Base-by-base conservation (phyloP, 2,329 filamentous ascomycete species). In the Penicillium verrucosum region DNA sequence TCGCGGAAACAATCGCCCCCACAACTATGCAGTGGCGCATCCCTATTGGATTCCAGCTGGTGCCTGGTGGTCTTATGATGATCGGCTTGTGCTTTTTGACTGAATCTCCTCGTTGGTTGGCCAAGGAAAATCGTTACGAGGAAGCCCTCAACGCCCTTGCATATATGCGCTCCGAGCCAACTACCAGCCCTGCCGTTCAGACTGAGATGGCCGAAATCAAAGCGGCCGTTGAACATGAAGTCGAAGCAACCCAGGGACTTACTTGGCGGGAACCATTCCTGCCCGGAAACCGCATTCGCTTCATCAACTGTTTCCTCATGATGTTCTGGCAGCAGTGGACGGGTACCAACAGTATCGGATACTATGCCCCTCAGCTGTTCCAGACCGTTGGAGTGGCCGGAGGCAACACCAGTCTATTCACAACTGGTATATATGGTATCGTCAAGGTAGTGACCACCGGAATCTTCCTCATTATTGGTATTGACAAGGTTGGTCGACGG, bases 301-400 rank as follows among this genome's bases (percentile, higher is more conserved):
- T 87, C 27, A 83, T 90, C 56, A 80, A 89, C 41, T 88, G 88
- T 65, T 86, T 85, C 36, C 79, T 90, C 40, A 88, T 90, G 78
- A 89, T 89, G 87, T 89, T 90, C 85, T 46, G 43, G 43, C 88
- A 90, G 75, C 87, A 89, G 74, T 71, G 84, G 85, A 92, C 89
- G 32, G 90, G 91, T 78, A 89, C 95, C 77, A 96, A 96, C 82
- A 95, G 93, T 77, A 90, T 94, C 81, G 93, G 62, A 46, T 57
- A 61, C 55, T 34, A 40, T n/a, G 32, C 21, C 4, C 23, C 16
- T 6, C n/a, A 38, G 21, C 11, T 44, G 4, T 37, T 96, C 78
- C 77, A 89, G 76, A 85, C 86, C 18, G 86, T 89, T 27, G 88
- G 88, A 63, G 87, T 89, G 66, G 90, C 71, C 59, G 88, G 95